These are phyloP conservation scores for Aspergillus aculeatus DNA, from an alignment of 2,329 filamentous ascomycete genomes.

Conservation along the genomic window DNA sequence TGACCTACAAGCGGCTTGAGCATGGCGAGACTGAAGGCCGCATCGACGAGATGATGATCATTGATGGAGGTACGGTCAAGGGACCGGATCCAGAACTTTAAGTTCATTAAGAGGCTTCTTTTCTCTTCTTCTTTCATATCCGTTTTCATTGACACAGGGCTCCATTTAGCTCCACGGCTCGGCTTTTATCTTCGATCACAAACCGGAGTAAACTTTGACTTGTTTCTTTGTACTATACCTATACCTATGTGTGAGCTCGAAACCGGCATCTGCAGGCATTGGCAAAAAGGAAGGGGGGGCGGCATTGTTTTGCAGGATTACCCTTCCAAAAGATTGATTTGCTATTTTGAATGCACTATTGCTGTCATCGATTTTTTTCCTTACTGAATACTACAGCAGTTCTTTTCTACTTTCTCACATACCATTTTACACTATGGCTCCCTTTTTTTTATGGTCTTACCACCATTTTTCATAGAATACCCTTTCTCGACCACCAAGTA, in stretches of 20 bases:
- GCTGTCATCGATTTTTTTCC: not conserved
- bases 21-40: slow-evolving; percentile 54
- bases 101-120: not conserved
- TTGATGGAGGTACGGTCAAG: slow-evolving; percentile 58
- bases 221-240: not conserved
- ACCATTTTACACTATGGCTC: too few species aligned
- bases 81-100: slow-evolving; percentile 20
- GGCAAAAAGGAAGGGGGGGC: too few species aligned
- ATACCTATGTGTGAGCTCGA: not conserved
- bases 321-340: too few species aligned
- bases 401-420: not conserved
- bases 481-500: slow-evolving; percentile 47
- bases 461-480: slow-evolving; percentile 66
- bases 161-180: not conserved
- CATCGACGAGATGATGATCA: slow-evolving; percentile 61
- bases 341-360: too few species aligned
- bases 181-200: not conserved
- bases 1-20: slow-evolving; percentile 89
- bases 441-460: slow-evolving; percentile 36
- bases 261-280: not conserved
- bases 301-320: too few species aligned
- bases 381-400: not conserved
- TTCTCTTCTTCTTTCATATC: not conserved
- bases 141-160: not conserved
- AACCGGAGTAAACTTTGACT: too few species aligned